Evolutionary conservation across 202 grass and related monocot genomes (phyloP).

Genomic region (Zoysia matrella): DNA sequence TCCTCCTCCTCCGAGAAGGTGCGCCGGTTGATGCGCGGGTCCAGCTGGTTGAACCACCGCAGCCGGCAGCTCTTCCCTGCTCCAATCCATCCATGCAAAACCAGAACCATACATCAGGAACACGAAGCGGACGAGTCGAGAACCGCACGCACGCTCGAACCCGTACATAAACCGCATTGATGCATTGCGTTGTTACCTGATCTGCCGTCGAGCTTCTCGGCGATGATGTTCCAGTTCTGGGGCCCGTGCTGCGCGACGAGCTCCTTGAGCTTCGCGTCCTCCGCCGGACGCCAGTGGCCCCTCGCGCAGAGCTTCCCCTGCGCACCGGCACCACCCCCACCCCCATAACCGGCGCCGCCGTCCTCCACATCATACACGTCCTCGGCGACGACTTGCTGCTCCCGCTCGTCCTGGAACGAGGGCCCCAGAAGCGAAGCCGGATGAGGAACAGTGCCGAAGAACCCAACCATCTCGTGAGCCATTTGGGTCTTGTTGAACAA

Average conservation of each 20-base stretch:
- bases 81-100: not conserved
- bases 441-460: slow-evolving; percentile 12
- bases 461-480: slow-evolving; percentile 32
- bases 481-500: not conserved
- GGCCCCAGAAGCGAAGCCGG: not conserved
- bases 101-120: not conserved
- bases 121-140: not conserved
- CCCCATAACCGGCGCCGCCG: not conserved
- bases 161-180: not conserved
- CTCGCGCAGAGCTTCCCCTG: slow-evolving; percentile 62
- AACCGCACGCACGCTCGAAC: not conserved
- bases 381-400: slow-evolving; percentile 1
- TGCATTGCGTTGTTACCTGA: slow-evolving; percentile 58
- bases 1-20: slow-evolving; percentile 76
- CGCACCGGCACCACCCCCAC: not conserved
- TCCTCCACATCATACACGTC: slow-evolving; percentile 31
- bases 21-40: slow-evolving; percentile 78
- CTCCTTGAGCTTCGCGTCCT: slow-evolving; percentile 87
- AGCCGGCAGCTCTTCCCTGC: slow-evolving; percentile 89
- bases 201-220: slow-evolving; percentile 85
- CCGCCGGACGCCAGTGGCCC: slow-evolving; percentile 88
- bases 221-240: slow-evolving; percentile 99
- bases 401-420: slow-evolving; percentile 26
- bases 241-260: slow-evolving; percentile 75
- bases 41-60: slow-evolving; percentile 94